phyloP scores from a whole-genome alignment of 2,329 filamentous ascomycete species.

The Escovopsis weberi region DNA sequence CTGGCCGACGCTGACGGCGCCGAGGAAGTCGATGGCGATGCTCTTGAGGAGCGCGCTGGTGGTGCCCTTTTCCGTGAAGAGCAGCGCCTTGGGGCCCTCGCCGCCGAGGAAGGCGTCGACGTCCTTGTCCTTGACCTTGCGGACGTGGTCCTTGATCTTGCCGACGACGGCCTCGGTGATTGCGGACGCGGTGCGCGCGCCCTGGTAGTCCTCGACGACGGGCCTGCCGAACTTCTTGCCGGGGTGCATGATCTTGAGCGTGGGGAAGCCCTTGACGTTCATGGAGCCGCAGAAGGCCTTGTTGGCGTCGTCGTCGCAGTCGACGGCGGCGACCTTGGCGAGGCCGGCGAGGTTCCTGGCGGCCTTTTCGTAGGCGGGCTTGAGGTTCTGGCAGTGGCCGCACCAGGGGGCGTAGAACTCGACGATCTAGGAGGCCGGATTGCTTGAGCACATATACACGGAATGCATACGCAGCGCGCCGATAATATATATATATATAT shows the following conservation, averaged over 20 bases:
- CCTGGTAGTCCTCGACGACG: slow-evolving; percentile 80
- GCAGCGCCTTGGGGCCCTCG: slow-evolving; percentile 64
- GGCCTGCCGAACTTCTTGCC: slow-evolving; percentile 67
- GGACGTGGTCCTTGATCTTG: slow-evolving; percentile 86
- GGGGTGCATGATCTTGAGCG: slow-evolving; percentile 82
- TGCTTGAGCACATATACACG: too few relatives aligned
- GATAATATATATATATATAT: not conserved
- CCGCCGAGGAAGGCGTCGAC: slow-evolving; percentile 58
- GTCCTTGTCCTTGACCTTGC: slow-evolving; percentile 64
- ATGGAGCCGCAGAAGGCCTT: slow-evolving; percentile 74
- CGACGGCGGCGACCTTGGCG: slow-evolving; percentile 84
- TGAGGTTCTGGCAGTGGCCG: slow-evolving; percentile 90
- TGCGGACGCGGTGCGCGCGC: slow-evolving; percentile 64
- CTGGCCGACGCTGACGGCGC: slow-evolving; percentile 65
- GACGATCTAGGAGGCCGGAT: slow-evolving; percentile 30
- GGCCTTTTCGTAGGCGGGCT: slow-evolving; percentile 89
- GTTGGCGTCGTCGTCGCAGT: slow-evolving; percentile 90
- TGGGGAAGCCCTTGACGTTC: slow-evolving; percentile 89
- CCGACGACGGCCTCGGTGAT: slow-evolving; percentile 77
- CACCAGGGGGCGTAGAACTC: slow-evolving; percentile 98
- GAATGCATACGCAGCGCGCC: too few relatives aligned
- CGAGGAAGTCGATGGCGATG: slow-evolving; percentile 82
- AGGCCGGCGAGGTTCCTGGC: slow-evolving; percentile 81
- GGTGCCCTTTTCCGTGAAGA: slow-evolving; percentile 88
- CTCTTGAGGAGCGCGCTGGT: slow-evolving; percentile 72